These are phyloP conservation scores for Stephanodiscus minutulus DNA, from an alignment of 108 stramenopile genomes.

Conservation along the genomic window DNA sequence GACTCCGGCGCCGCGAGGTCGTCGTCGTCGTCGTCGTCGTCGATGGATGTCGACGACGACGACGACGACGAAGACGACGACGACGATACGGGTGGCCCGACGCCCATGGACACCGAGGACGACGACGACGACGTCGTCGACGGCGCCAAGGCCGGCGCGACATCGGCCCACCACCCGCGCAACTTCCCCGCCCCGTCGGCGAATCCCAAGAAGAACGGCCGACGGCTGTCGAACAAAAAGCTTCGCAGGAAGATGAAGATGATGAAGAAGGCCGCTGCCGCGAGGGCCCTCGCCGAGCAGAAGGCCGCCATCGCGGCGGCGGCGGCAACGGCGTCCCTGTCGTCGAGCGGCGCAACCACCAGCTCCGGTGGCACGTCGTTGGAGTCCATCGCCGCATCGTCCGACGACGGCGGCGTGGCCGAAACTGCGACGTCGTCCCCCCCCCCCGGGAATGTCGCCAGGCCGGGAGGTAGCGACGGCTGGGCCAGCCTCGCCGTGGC, in stretches of 20 bases:
- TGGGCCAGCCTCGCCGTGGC: not conserved
- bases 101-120: not conserved
- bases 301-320: not conserved
- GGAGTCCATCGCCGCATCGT: not conserved
- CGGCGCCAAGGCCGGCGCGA: no score
- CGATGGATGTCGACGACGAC: not conserved
- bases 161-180: no score
- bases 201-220: conserved; percentile 26
- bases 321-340: no score
- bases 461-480: not conserved
- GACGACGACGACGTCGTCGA: conserved; percentile 5
- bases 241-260: conserved; percentile 65
- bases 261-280: conserved; percentile 74
- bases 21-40: conserved; percentile 2
- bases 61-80: not conserved
- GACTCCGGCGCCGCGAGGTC: not conserved
- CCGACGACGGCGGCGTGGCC: no score
- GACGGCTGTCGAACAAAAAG: conserved; percentile 76
- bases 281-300: conserved; percentile 17
- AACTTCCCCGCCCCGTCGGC: not conserved
- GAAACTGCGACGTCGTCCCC: no score
- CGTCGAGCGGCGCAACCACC: not conserved
- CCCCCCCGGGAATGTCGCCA: not conserved
- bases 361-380: not conserved
- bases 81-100: no score